Base-by-base conservation (phyloP, 1,284 basidiomycete genomes). In the Boletus semigastroideus region DNA sequence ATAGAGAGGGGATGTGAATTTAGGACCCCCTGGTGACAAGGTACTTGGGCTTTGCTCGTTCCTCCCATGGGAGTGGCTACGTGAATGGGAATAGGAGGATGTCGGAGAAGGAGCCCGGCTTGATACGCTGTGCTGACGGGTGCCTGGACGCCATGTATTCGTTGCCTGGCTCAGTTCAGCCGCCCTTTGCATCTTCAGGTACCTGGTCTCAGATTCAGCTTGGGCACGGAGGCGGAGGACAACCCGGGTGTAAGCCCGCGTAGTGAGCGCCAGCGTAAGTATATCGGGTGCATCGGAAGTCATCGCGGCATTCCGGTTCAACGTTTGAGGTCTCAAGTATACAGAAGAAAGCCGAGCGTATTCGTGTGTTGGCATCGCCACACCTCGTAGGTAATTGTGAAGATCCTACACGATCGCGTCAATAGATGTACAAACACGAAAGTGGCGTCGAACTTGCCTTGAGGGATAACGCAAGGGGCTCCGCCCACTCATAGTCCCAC, bases 221-320 rank as follows among this genome's bases (percentile, higher is more conserved):
- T 91, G 89, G 0, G 80, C 80, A 11, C 89, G 78, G 30, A 91
- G 73, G 16, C 89, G 80, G 17, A 92, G 71, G 0, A 92, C 80
- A 3, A 92, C 79, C 17, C 87, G 80, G 2, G 84, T 86, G 65
- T 88, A 92, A 1, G 88, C 81, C 4, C 88, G 50, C 14, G 83
- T 78, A 0, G 81, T 78, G 9, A 78, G 77, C 10, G 82, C 78
- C 17, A 89, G 69, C 8, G 74, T 68, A 9, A 72, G 71, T 9
- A 79, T 76, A 70, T 76, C 37, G 72, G 74, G 47, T 0, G 58
- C 22, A 33, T 58, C 55, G 31, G 62, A 55, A 34, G 56, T 58
- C 30, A 54, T 49, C 33, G 65, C 61, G 19, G 40, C 38, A 20
- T 45, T 59, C 19, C 69, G 68, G 51, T 77, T 73, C 7, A 7